Percentiles rank a stretch among this genome's conserved stretches.
Conservation (phyloP, 164 flowering plant species). For the Magnolia changhungtana region DNA sequence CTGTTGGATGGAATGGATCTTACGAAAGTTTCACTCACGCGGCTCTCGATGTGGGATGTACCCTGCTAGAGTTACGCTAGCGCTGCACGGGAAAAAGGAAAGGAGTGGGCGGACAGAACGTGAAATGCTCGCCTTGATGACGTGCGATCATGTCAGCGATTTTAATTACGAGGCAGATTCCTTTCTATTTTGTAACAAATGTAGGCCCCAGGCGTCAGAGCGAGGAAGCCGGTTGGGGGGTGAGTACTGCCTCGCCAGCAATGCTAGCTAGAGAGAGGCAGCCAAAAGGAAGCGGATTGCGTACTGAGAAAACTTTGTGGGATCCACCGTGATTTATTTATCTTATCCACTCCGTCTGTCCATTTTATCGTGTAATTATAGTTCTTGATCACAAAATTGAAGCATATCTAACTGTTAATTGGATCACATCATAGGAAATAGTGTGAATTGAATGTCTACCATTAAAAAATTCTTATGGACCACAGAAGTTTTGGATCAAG, state of each 20-base stretch:
- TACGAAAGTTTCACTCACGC: too few species aligned
- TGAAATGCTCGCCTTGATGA: neutral
- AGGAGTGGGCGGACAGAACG: neutral
- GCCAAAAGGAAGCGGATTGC: too few species aligned
- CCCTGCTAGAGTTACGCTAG: too few species aligned
- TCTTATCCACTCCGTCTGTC: neutral
- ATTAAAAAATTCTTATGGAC: too few species aligned
- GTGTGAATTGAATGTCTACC: too few species aligned
- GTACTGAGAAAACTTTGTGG: neutral
- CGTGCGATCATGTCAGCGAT: neutral
- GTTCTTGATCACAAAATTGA: too few species aligned
- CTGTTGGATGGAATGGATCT: too few species aligned
- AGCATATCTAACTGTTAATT: too few species aligned
- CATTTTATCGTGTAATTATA: too few species aligned
- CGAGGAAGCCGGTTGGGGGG: neutral
- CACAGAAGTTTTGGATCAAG: too few species aligned
- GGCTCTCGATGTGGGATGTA: too few species aligned
- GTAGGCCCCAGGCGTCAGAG: neutral
- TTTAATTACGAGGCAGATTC: conserved; percentile 5
- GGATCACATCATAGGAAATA: too few species aligned
- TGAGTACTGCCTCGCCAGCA: neutral
- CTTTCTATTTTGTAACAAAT: neutral
- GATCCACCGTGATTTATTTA: neutral
- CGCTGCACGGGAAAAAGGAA: neutral
- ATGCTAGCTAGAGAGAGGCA: neutral